Percentiles rank a stretch among this genome's conserved stretches.
Evolutionary conservation across 129 eudicot genomes (phyloP).

Genomic region (Sambucus nigra): DNA sequence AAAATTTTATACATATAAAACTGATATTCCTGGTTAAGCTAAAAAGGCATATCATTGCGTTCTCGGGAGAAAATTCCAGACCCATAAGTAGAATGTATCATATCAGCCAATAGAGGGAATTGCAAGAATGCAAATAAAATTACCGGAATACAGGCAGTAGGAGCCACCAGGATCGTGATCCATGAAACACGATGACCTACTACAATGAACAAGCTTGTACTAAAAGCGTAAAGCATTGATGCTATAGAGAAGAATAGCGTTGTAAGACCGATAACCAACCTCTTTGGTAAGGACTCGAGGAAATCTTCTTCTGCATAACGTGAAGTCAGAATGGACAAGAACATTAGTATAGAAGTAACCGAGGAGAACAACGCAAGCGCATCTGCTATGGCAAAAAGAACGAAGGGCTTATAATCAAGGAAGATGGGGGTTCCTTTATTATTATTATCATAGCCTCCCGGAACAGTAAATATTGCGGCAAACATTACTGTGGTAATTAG

Average conservation of each 20-base stretch:
- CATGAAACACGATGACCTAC: conserved; percentile 7
- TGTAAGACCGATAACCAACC: conserved; percentile 10
- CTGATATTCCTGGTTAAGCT: no score
- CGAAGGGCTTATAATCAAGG: conserved; percentile 7
- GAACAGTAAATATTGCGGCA: conserved; percentile 38
- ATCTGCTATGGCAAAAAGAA: conserved; percentile 24
- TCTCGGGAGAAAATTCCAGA: conserved; percentile 16
- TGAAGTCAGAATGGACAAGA: conserved; percentile 42
- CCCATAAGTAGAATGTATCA: conserved; percentile 34
- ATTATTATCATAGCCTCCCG: conserved; percentile 27
- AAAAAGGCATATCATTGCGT: no score
- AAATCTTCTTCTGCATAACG: conserved; percentile 57
- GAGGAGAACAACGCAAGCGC: conserved; percentile 35
- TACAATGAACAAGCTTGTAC: conserved; percentile 5
- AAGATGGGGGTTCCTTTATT: conserved; percentile 28
- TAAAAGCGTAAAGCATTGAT: conserved; percentile 18
- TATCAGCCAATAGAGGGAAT: conserved; percentile 36
- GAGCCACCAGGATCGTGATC: conserved; percentile 8
- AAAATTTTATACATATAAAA: no score
- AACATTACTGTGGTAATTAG: conserved; percentile 39
- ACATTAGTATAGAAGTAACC: conserved; percentile 33
- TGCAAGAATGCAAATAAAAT: conserved; percentile 18
- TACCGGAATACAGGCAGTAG: conserved; percentile 14
- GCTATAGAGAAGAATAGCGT: conserved; percentile 18
- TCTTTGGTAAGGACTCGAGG: conserved; percentile 27